A percentile compares a stretch with the other conserved stretches of the same genome.
Conservation (phyloP, 225 moss, liverwort and hornwort genomes). For the Pseudoscleropodium purum region DNA sequence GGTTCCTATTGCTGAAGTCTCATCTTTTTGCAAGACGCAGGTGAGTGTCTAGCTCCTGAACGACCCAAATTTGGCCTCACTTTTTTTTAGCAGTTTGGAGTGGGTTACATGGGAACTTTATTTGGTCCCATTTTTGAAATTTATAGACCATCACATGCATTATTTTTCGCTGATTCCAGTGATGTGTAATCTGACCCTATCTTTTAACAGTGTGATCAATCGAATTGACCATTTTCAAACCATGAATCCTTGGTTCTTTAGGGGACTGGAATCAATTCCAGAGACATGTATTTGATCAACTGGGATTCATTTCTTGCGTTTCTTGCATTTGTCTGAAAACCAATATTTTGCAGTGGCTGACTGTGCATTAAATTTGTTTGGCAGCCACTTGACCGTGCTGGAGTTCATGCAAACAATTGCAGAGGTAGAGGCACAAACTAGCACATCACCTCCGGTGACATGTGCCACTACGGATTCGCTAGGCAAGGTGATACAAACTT, state of each 20-base stretch:
- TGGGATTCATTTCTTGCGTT: not conserved
- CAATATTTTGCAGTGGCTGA: not conserved
- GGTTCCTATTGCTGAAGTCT: slow-evolving; percentile 74
- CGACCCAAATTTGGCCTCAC: not conserved
- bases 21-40: slow-evolving; percentile 82
- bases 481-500: slow-evolving; percentile 50
- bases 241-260: not conserved
- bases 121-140: not conserved
- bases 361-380: not conserved
- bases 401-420: slow-evolving; percentile 74
- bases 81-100: not conserved
- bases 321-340: not conserved
- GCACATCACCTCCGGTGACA: slow-evolving; percentile 57
- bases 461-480: slow-evolving; percentile 44
- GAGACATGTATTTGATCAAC: not conserved
- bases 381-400: slow-evolving; percentile 86
- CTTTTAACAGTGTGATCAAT: not conserved
- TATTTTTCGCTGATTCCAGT: not conserved
- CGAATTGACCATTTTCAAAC: not conserved
- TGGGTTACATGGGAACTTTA: not conserved
- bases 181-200: not conserved
- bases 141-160: not conserved
- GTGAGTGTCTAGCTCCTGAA: slow-evolving; percentile 10
- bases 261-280: not conserved
- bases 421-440: slow-evolving; percentile 18